Percentiles rank a stretch among this genome's conserved stretches.
Conservation (phyloP, 805 yeast species). For the Saturnispora galanensis region DNA sequence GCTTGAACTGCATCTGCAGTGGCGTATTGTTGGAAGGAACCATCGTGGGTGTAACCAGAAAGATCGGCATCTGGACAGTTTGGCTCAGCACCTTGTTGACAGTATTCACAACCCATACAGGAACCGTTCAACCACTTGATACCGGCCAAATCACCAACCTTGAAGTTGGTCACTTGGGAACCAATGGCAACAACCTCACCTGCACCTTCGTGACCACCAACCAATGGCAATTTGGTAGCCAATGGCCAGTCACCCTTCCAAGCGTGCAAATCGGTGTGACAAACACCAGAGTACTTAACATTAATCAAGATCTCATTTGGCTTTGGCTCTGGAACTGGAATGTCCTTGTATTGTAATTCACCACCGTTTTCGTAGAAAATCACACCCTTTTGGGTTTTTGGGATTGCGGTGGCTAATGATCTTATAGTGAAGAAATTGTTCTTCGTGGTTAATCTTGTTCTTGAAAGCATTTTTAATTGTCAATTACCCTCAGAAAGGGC, state of each 20-base stretch:
- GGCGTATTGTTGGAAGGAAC: constrained; percentile 86
- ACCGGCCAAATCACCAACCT: constrained; percentile 76
- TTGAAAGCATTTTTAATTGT: not conserved
- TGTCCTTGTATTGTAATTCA: constrained; percentile 54
- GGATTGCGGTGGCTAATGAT: constrained; percentile 29
- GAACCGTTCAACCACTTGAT: constrained; percentile 77
- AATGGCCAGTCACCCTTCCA: constrained; percentile 94
- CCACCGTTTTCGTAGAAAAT: constrained; percentile 60
- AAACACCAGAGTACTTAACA: constrained; percentile 82
- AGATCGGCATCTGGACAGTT: constrained; percentile 62
- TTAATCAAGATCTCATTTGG: constrained; percentile 70
- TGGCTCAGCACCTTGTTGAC: constrained; percentile 58
- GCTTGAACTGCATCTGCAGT: constrained; percentile 85
- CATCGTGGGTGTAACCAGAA: constrained; percentile 85
- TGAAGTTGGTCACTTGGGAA: constrained; percentile 54
- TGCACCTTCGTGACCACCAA: constrained; percentile 89
- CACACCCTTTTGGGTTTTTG: constrained; percentile 62
- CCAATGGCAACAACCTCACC: constrained; percentile 78
- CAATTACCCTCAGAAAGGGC: too few relatives aligned
- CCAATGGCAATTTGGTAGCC: constrained; percentile 62
- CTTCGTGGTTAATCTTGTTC: not conserved
- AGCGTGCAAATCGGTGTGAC: constrained; percentile 91
- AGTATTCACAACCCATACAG: constrained; percentile 68
- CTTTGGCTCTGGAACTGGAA: constrained; percentile 73
- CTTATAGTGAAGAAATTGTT: constrained; percentile 3